Conservation (phyloP, 73 alveolate species). For the Uronychia setigera region DNA sequence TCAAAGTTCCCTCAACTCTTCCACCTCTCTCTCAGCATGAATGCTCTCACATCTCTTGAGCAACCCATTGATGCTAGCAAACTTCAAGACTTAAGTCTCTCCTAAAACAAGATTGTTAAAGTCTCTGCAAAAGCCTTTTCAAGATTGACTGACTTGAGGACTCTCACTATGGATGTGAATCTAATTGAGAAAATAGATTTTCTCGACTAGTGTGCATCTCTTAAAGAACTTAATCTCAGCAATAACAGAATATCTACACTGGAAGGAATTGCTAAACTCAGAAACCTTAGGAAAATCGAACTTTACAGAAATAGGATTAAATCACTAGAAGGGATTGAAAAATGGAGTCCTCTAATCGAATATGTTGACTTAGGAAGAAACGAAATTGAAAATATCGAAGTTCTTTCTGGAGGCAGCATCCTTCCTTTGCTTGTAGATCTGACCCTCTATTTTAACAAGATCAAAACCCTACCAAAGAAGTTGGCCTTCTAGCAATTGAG, state of each 20-base stretch:
- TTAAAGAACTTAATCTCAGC: background rate
- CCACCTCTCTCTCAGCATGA: background rate
- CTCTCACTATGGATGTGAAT: background rate
- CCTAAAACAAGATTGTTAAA: background rate
- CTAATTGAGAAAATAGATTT: background rate
- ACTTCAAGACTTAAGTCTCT: background rate
- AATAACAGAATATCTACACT: background rate
- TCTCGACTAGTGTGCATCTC: background rate
- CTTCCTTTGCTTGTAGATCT: background rate
- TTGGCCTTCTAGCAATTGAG: background rate
- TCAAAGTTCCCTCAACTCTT: conserved; percentile 1
- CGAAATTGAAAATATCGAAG: background rate
- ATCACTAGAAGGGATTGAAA: background rate
- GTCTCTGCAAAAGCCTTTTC: background rate
- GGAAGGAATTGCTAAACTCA: background rate
- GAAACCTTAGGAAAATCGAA: background rate
- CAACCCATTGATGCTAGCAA: background rate
- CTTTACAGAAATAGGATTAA: background rate
- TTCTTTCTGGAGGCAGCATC: background rate
- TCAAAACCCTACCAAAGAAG: background rate
- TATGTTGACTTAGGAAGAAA: background rate
- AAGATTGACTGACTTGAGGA: background rate
- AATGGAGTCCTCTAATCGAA: background rate
- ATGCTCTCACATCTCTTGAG: background rate
- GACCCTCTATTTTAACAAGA: background rate